phyloP scores from a whole-genome alignment of 192 early-diverging fungal species.

The Backusella westeae region DNA sequence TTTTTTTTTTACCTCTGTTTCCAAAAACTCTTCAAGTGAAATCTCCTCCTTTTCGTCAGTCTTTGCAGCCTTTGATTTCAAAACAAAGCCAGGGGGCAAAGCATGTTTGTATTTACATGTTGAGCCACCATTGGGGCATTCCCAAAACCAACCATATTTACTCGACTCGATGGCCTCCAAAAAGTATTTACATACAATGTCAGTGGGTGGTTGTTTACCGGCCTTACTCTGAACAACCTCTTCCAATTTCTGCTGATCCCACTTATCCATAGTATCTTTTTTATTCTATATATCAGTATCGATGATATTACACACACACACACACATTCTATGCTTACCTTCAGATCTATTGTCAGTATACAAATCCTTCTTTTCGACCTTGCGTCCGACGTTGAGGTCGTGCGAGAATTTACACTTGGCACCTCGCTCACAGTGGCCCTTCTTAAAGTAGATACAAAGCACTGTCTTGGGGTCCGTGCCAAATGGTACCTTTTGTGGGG shows the following conservation, averaged over 20 bases:
- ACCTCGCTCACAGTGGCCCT: conserved; percentile 88
- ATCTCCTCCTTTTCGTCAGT: conserved; percentile 78
- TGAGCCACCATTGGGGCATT: conserved; percentile 93
- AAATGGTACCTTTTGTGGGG: conserved; percentile 94
- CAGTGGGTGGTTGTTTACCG: conserved; percentile 87
- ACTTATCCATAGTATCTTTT: conserved; percentile 91
- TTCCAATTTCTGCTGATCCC: conserved; percentile 93
- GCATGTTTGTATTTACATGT: conserved; percentile 97
- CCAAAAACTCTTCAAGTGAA: conserved; percentile 96
- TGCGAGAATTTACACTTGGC: conserved; percentile 98
- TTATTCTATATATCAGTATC: background rate
- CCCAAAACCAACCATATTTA: conserved; percentile 99
- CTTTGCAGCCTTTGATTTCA: conserved; percentile 92
- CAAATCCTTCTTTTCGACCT: conserved; percentile 87
- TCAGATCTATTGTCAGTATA: conserved; percentile 83
- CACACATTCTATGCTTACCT: conserved; percentile 31
- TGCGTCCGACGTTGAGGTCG: conserved; percentile 86
- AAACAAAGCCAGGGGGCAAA: conserved; percentile 92
- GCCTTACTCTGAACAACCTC: conserved; percentile 83
- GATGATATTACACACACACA: no score
- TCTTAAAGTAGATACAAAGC: conserved; percentile 90
- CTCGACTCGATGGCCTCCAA: conserved; percentile 93
- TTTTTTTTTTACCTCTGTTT: conserved; percentile 71
- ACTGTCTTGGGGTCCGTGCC: conserved; percentile 97
- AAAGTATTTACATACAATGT: conserved; percentile 98